Percentiles rank a stretch among this genome's conserved stretches.
phyloP scores from a whole-genome alignment of 805 yeast genomes.

The Metschnikowia noctiluminum region DNA sequence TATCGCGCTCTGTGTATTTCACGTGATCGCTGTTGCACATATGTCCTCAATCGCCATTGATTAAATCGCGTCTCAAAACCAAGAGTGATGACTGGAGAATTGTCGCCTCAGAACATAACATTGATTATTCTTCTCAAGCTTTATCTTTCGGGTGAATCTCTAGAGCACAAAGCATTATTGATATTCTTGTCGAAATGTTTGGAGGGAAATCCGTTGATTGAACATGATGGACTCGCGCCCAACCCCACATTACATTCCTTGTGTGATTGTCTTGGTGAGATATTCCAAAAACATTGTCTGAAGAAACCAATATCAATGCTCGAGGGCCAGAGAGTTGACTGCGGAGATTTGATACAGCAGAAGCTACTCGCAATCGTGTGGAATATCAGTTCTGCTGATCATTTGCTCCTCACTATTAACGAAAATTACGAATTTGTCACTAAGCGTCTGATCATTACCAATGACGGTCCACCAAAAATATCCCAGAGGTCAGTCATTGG shows the following conservation, averaged over 20 bases:
- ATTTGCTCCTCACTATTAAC: conserved; percentile 36
- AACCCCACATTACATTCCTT: conserved; percentile 9
- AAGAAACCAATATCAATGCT: not conserved
- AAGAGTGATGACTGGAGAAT: conserved; percentile 23
- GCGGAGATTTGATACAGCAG: not conserved
- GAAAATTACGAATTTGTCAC: conserved; percentile 12
- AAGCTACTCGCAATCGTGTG: conserved; percentile 29
- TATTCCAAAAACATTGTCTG: not conserved
- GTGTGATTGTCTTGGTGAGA: conserved; percentile 7
- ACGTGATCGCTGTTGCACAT: not conserved
- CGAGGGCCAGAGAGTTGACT: not conserved
- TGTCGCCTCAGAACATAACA: conserved; percentile 56
- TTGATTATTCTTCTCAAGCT: conserved; percentile 46
- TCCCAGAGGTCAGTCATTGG: conserved; percentile 37
- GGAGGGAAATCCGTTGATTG: conserved; percentile 11
- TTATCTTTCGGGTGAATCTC: conserved; percentile 41
- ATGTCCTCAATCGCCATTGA: not conserved
- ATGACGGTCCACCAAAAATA: conserved; percentile 4
- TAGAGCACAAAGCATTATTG: conserved; percentile 7
- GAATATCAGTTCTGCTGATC: conserved; percentile 48
- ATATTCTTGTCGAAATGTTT: conserved; percentile 7
- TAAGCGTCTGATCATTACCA: conserved; percentile 12
- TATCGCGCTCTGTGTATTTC: not conserved
- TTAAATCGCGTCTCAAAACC: not conserved
- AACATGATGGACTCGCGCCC: conserved; percentile 4